phyloP scores from a whole-genome alignment of 208 protist species.

The Wallacemonas rigidus region DNA sequence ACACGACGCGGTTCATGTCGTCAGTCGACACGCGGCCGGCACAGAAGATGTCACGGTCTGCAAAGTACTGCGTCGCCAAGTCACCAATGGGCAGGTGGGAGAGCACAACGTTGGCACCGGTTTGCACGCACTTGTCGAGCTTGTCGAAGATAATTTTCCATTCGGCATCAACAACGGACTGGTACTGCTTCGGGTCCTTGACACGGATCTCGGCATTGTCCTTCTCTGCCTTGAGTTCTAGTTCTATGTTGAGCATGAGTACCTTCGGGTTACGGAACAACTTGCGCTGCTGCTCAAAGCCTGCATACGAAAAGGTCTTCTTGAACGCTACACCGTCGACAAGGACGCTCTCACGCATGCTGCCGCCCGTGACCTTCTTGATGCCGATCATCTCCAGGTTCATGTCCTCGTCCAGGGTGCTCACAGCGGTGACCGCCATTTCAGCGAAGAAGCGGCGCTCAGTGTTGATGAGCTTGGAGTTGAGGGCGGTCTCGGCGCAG shows the following conservation, averaged over 20 bases:
- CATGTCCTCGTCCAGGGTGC: slow-evolving; percentile 94
- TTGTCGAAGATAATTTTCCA: slow-evolving; percentile 99
- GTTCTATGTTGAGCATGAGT: slow-evolving; percentile 99
- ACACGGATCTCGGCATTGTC: slow-evolving; percentile 99
- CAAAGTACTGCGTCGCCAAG: slow-evolving; percentile 99
- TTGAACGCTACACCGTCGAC: slow-evolving; percentile 99
- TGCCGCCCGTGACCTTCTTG: slow-evolving; percentile 99
- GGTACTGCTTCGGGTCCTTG: slow-evolving; percentile 98
- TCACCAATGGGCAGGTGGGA: slow-evolving; percentile 99
- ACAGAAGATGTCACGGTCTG: slow-evolving; percentile 99
- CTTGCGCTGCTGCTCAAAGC: slow-evolving; percentile 99
- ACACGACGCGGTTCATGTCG: slow-evolving; percentile 94
- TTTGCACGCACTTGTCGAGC: slow-evolving; percentile 98
- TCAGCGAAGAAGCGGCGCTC: slow-evolving; percentile 98
- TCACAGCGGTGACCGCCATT: slow-evolving; percentile 99
- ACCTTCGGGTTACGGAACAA: slow-evolving; percentile 98
- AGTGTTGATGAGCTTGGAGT: slow-evolving; percentile 99
- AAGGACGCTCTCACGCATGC: slow-evolving; percentile 98
- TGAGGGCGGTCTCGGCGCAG: slow-evolving; percentile 98
- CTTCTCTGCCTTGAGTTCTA: slow-evolving; percentile 99
- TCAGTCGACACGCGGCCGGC: slow-evolving; percentile 98
- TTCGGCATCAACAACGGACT: slow-evolving; percentile 99
- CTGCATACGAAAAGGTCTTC: slow-evolving; percentile 99
- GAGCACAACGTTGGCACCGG: slow-evolving; percentile 99
- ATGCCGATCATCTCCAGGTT: slow-evolving; percentile 99